Conservation (phyloP, 768 basidiomycete genomes). For the Tremella yokohamensis region DNA sequence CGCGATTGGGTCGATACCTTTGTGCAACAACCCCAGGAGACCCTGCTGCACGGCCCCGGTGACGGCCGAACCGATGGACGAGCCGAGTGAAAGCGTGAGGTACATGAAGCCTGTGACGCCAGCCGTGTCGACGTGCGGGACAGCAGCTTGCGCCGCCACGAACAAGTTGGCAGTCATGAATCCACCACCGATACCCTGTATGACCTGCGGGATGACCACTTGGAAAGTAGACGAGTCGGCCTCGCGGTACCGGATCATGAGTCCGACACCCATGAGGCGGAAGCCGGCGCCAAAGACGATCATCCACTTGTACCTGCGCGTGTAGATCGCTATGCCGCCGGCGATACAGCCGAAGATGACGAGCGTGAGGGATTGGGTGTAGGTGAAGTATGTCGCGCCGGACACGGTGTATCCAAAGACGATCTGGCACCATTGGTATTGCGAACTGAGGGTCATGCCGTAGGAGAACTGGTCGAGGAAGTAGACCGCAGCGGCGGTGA, state of each 20-base stretch:
- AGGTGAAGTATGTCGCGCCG: constrained; percentile 8
- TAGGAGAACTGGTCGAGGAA: constrained; percentile 10
- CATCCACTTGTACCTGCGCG: constrained; percentile 6
- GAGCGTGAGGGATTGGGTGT: constrained; percentile 9
- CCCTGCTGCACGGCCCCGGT: constrained; percentile 4
- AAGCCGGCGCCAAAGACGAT: constrained; percentile 7
- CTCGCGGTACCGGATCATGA: constrained; percentile 7
- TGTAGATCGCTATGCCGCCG: not conserved
- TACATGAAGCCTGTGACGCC: constrained; percentile 7
- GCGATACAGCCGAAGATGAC: constrained; percentile 9
- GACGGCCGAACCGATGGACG: constrained; percentile 5
- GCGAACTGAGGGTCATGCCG: constrained; percentile 6
- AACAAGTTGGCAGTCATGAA: constrained; percentile 10
- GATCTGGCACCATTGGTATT: constrained; percentile 4
- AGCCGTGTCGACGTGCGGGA: not conserved
- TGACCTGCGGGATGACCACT: constrained; percentile 10
- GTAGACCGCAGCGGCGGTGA: constrained; percentile 5
- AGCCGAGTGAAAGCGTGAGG: constrained; percentile 1
- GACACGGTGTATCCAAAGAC: constrained; percentile 1
- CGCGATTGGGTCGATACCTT: constrained; percentile 5
- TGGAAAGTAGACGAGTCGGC: constrained; percentile 9
- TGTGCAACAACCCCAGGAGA: not conserved
- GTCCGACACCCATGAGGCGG: constrained; percentile 6
- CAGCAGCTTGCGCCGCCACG: constrained; percentile 5
- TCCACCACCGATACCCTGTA: constrained; percentile 8